Percentiles rank a stretch among this genome's conserved stretches.
Evolutionary conservation across 73 alveolate genomes (phyloP).

Genomic region (Stentor coeruleus): DNA sequence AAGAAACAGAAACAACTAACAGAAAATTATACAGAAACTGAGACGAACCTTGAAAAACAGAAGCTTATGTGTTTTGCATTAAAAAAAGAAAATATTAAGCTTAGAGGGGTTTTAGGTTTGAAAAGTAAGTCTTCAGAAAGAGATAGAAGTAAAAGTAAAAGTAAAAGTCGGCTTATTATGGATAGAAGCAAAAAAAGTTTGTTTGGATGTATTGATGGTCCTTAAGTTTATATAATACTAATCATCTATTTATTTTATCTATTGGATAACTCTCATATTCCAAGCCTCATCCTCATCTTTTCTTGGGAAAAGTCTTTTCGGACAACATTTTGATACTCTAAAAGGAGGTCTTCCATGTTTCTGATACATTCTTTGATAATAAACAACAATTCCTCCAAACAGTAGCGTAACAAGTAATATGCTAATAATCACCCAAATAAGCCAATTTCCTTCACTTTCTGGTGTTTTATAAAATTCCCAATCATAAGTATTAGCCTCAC

Average conservation of each 20-base stretch:
- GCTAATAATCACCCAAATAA: not conserved
- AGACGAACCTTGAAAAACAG: not conserved
- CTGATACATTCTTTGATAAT: not conserved
- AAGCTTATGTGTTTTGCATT: not conserved
- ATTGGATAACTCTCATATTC: slow-evolving; percentile 5
- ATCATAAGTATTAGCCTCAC: not conserved
- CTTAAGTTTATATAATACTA: no score
- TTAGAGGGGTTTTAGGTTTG: no score
- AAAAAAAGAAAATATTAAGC: not conserved
- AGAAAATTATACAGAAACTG: not conserved
- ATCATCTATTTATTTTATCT: no score
- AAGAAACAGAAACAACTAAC: no score
- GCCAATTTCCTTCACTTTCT: not conserved
- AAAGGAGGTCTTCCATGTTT: slow-evolving; percentile 4
- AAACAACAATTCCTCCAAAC: slow-evolving; percentile 1
- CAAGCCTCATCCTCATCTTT: not conserved
- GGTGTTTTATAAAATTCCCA: not conserved
- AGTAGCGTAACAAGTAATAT: not conserved
- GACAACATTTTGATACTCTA: not conserved
- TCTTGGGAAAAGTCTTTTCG: slow-evolving; percentile 6
- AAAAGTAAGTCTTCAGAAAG: not conserved
- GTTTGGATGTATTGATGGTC: no score
- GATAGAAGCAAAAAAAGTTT: not conserved
- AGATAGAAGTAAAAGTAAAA: not conserved
- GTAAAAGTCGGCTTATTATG: not conserved